phyloP scores from a whole-genome alignment of 371 early-diverging fungal genomes.

The Lichtheimia hyalospora region DNA sequence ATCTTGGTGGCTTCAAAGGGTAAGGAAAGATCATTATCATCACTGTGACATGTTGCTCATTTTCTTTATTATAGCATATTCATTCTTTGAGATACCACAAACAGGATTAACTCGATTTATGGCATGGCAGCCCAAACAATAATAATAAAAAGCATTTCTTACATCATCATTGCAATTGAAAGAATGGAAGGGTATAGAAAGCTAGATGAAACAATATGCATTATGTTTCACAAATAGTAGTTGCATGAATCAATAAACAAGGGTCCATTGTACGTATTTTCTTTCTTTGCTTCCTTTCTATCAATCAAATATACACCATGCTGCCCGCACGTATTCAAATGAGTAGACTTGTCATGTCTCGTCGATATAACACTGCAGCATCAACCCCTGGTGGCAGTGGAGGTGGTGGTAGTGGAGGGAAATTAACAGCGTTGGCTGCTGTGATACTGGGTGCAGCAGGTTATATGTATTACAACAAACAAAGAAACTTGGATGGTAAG shows the following conservation, averaged over 20 bases:
- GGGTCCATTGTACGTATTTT: neutral
- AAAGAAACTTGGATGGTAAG: conserved; percentile 4
- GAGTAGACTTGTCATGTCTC: too few species aligned
- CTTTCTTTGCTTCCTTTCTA: conserved; percentile 5
- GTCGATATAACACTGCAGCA: neutral
- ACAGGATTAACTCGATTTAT: conserved; percentile 43
- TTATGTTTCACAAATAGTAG: too few species aligned
- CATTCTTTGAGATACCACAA: conserved; percentile 47
- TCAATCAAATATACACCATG: too few species aligned
- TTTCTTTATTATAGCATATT: conserved; percentile 26
- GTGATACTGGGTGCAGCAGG: conserved; percentile 17
- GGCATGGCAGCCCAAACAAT: conserved; percentile 38
- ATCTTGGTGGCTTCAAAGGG: conserved; percentile 43
- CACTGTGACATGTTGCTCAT: too few species aligned
- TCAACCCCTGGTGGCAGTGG: neutral
- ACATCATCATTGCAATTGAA: neutral
- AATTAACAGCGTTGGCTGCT: neutral
- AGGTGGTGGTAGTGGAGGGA: conserved; percentile 7
- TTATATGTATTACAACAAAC: conserved; percentile 19
- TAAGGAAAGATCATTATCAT: conserved; percentile 9
- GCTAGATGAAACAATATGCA: too few species aligned
- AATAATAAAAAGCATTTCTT: neutral
- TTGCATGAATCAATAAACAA: neutral
- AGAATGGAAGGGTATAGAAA: too few species aligned
- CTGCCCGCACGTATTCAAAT: too few species aligned